Evolutionary conservation across 176 grass and related monocot species (phyloP), one percentile per base, ranked within the genome.

Genomic region (Oryza brachyantha): DNA sequence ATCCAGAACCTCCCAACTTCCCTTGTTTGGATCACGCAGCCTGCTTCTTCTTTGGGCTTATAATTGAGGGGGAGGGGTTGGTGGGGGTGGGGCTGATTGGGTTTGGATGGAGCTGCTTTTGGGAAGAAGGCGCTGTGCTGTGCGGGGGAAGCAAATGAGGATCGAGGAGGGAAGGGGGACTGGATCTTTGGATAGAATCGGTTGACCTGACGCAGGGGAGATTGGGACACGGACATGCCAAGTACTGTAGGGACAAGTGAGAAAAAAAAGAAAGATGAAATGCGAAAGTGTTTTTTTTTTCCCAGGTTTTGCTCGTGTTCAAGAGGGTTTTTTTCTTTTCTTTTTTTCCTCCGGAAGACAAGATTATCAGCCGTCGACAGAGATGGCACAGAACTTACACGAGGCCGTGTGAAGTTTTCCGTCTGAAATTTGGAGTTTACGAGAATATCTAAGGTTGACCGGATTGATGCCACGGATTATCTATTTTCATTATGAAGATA

Each of bases 101-200:
- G 52, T 55, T 55, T 50, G 14, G 41, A 29, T 50, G 68, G 29
- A 50, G 27, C 29, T 69, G 73, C 64, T 75, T 69, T 46, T n/a
- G 69, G 60, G 62, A 46, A 50, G 26, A 7, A 19, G 74, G 32
- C 1, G 11, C n/a, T n/a, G n/a, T n/a, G n/a, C n/a, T n/a, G n/a
- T n/a, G n/a, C n/a, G n/a, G n/a, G n/a, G n/a, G n/a, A n/a, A n/a
- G n/a, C n/a, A 4, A 32, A 32, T 1, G 31, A 32, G 31, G 31
- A 32, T n/a, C n/a, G 4, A 32, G 31, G 31, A 32, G 31, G 31
- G 4, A 60, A n/a, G 29, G 29, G 65, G n/a, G n/a, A 29, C 28
- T 81, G 59, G 72, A 77, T 85, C 82, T 85, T 85, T 81, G 71
- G 87, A 73, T 81, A 81, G 72, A 42, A 32, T 81, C 66, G 29